Conservation (phyloP, 1,284 basidiomycete genomes). For the Limonomyces culmigenus region DNA sequence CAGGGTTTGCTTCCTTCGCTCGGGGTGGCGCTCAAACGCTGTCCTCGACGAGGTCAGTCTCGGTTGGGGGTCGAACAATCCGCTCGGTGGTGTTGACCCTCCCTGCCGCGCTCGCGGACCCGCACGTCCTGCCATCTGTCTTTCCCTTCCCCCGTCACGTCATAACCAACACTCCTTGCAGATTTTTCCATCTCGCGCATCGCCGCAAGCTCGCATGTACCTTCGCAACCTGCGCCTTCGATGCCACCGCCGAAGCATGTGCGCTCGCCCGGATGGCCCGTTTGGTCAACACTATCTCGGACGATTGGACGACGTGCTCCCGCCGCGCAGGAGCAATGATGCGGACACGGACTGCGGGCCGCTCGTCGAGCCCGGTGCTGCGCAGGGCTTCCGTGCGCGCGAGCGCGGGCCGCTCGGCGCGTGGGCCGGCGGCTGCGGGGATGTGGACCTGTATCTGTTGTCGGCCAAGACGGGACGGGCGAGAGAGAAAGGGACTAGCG, state of each 20-base stretch:
- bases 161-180: constrained; percentile 10
- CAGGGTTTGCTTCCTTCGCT: constrained; percentile 62
- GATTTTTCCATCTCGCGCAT: too few species aligned
- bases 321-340: constrained; percentile 10
- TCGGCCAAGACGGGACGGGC: constrained; percentile 48
- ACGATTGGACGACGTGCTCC: background rate
- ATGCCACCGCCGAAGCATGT: constrained; percentile 41
- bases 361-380: background rate
- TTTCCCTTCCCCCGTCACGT: constrained; percentile 1
- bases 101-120: constrained; percentile 42
- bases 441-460: constrained; percentile 34
- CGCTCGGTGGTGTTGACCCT: constrained; percentile 79
- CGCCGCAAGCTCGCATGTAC: constrained; percentile 59
- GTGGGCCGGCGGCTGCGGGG: constrained; percentile 34
- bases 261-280: constrained; percentile 48
- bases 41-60: constrained; percentile 85
- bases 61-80: constrained; percentile 96
- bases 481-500: background rate
- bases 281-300: constrained; percentile 27
- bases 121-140: background rate
- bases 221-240: constrained; percentile 68
- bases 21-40: constrained; percentile 81
- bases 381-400: background rate
- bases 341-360: constrained; percentile 6
- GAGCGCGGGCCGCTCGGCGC: constrained; percentile 3